These are phyloP conservation scores for Aspergillus sp. DNA, from an alignment of 2,329 filamentous ascomycete species.

Conservation along the genomic window DNA sequence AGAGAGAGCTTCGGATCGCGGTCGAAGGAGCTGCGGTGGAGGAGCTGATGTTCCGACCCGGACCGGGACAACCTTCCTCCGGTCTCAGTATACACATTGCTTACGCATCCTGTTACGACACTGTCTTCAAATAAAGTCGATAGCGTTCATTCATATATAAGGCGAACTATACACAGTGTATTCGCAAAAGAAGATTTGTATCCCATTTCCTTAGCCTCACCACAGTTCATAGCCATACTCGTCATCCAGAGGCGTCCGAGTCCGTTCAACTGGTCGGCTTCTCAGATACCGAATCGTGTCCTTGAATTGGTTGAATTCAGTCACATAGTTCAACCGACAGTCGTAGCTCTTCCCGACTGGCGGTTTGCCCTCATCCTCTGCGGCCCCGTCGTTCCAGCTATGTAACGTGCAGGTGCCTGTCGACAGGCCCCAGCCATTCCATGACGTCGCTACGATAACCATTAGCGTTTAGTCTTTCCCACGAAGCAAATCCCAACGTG, in stretches of 20 bases:
- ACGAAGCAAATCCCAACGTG: neutral
- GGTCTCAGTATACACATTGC: constrained; percentile 9
- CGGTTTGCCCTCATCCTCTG: constrained; percentile 61
- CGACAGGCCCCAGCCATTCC: constrained; percentile 73
- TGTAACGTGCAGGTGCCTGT: constrained; percentile 76
- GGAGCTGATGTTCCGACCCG: constrained; percentile 13
- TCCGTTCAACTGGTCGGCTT: constrained; percentile 16
- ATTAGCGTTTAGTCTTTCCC: neutral
- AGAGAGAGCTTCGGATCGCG: constrained; percentile 15
- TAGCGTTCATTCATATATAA: neutral
- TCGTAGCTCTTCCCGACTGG: constrained; percentile 61
- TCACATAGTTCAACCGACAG: constrained; percentile 53
- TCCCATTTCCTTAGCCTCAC: neutral
- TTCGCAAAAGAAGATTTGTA: neutral
- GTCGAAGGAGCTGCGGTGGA: constrained; percentile 13
- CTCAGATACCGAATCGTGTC: constrained; percentile 12
- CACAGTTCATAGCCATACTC: constrained; percentile 7
- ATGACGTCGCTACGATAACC: constrained; percentile 63
- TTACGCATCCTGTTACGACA: neutral
- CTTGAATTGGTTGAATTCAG: constrained; percentile 41
- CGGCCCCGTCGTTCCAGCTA: constrained; percentile 66
- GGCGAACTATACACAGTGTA: neutral
- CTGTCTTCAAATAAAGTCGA: neutral
- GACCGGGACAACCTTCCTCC: constrained; percentile 22
- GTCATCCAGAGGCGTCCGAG: constrained; percentile 1